These are phyloP conservation scores for Pythium phragmitis DNA, from an alignment of 352 stramenopile species.

Conservation along the genomic window DNA sequence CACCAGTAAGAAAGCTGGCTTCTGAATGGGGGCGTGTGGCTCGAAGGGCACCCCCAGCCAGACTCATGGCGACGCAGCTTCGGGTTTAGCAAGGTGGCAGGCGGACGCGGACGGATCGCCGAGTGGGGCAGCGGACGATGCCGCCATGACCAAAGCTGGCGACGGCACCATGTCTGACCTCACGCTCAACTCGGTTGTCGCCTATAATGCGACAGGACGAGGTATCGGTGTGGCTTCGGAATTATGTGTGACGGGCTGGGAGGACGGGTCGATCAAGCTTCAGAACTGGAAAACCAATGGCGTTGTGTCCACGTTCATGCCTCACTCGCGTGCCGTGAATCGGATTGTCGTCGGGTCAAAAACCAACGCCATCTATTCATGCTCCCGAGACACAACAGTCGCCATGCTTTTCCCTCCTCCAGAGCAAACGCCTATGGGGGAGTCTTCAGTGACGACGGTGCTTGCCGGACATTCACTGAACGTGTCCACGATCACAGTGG, in stretches of 20 bases:
- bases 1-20: neutral
- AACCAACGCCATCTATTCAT: slow-evolving; percentile 62
- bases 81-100: slow-evolving; percentile 48
- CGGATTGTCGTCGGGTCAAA: slow-evolving; percentile 43
- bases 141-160: neutral
- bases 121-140: neutral
- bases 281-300: slow-evolving; percentile 36
- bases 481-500: slow-evolving; percentile 60
- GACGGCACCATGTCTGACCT: slow-evolving; percentile 13
- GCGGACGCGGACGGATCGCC: slow-evolving; percentile 28
- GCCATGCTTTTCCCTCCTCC: slow-evolving; percentile 14
- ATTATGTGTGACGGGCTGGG: slow-evolving; percentile 61
- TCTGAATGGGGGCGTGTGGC: slow-evolving; percentile 51
- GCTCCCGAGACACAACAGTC: slow-evolving; percentile 74
- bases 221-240: neutral
- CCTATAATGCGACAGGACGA: slow-evolving; percentile 24
- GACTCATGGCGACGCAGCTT: slow-evolving; percentile 19
- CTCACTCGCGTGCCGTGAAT: slow-evolving; percentile 64
- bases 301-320: slow-evolving; percentile 41
- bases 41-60: slow-evolving; percentile 30
- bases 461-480: slow-evolving; percentile 64
- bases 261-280: slow-evolving; percentile 63
- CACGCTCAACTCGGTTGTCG: slow-evolving; percentile 52
- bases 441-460: neutral
- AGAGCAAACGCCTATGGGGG: neutral